A percentile compares a stretch with the other conserved stretches of the same genome.
phyloP scores from a whole-genome alignment of 192 early-diverging fungal genomes.

The Spizellomyces sp. region DNA sequence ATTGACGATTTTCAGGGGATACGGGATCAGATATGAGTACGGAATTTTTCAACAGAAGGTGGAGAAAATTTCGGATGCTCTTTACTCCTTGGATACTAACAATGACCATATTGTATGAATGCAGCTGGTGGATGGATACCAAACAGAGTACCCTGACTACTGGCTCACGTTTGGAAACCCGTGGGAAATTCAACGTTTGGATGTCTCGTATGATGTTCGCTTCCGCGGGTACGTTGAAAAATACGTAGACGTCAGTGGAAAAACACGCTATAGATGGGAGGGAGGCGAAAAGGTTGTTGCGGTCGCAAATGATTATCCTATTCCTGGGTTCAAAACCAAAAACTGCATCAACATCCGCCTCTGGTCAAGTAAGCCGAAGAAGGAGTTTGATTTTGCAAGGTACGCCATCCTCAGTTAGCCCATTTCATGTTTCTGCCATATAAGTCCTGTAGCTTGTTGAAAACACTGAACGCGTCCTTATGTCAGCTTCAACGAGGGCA shows the following conservation, averaged over 20 bases:
- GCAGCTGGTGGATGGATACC: conserved; percentile 81
- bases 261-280: conserved; percentile 80
- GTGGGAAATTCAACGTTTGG: conserved; percentile 93
- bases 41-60: conserved; percentile 99
- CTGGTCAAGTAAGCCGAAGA: conserved; percentile 92
- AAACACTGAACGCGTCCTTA: background rate
- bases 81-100: too few relatives aligned
- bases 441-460: background rate
- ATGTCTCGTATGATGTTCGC: conserved; percentile 85
- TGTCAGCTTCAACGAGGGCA: conserved; percentile 65
- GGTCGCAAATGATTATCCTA: conserved; percentile 95
- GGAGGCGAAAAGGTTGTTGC: conserved; percentile 84
- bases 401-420: background rate
- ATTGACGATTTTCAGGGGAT: conserved; percentile 48
- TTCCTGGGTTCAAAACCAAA: conserved; percentile 93
- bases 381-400: conserved; percentile 79
- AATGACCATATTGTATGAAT: background rate
- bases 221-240: conserved; percentile 89
- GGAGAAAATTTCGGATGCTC: background rate
- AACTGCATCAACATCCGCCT: conserved; percentile 96
- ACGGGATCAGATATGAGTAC: conserved; percentile 96
- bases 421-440: background rate
- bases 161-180: conserved; percentile 96
- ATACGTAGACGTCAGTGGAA: conserved; percentile 64
- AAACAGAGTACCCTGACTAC: conserved; percentile 92